Conservation (phyloP, 2,329 filamentous ascomycete genomes). For the Colletotrichum sp. region DNA sequence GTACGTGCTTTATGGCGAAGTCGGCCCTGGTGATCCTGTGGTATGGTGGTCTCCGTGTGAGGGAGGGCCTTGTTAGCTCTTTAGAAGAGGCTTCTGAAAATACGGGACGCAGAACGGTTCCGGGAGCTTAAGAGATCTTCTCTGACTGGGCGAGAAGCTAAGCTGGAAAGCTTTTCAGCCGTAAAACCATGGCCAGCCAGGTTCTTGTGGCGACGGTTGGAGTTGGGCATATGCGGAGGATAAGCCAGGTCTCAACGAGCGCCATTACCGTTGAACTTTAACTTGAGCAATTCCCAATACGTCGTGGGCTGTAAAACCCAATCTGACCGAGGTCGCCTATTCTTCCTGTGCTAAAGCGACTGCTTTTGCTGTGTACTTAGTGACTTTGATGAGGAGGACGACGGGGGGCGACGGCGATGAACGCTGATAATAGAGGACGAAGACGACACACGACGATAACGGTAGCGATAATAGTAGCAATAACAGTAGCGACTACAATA, state of each 20-base stretch:
- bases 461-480: too few species aligned
- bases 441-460: too few species aligned
- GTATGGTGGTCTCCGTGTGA: not conserved
- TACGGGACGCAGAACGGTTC: rapidly evolving
- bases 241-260: not conserved
- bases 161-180: not conserved
- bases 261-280: not conserved
- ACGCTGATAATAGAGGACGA: too few species aligned
- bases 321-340: too few species aligned
- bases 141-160: not conserved
- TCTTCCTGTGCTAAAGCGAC: too few species aligned
- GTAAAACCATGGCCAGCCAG: not conserved
- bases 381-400: too few species aligned
- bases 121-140: not conserved
- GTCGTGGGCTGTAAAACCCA: too few species aligned
- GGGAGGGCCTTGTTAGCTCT: not conserved
- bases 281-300: not conserved
- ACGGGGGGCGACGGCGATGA: too few species aligned
- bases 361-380: too few species aligned
- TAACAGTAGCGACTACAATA: too few species aligned
- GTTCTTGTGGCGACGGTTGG: not conserved
- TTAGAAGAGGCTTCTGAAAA: not conserved
- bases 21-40: not conserved
- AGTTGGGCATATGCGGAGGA: not conserved
- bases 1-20: not conserved